Conservation (phyloP, 2,329 filamentous ascomycete genomes). For the Aphanocladium album region DNA sequence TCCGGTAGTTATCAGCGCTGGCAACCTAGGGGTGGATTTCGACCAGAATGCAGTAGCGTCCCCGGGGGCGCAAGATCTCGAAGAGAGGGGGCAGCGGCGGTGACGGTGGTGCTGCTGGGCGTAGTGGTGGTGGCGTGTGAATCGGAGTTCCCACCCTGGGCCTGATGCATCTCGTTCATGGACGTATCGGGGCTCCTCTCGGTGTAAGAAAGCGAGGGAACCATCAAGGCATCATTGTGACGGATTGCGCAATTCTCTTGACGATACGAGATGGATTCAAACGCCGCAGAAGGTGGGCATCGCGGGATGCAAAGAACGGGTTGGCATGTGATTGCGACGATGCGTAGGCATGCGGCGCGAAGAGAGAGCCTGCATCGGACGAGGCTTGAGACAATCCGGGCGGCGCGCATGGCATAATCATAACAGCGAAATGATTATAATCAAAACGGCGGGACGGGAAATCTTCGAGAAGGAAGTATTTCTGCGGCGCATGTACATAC, state of each 20-base stretch:
- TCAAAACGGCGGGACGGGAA: not conserved
- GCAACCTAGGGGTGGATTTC: not conserved
- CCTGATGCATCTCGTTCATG: not conserved
- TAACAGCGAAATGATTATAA: not conserved
- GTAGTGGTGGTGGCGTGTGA: not conserved
- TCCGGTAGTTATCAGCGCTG: not conserved
- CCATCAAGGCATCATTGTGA: not conserved
- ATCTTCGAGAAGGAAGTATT: not conserved
- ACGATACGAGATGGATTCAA: not conserved
- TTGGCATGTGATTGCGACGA: not conserved
- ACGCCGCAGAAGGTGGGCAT: not conserved
- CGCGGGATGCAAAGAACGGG: no score
- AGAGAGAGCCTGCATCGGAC: not conserved
- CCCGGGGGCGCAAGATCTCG: constrained; percentile 1
- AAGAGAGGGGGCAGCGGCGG: not conserved
- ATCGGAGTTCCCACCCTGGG: not conserved
- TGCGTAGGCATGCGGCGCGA: not conserved
- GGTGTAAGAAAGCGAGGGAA: not conserved
- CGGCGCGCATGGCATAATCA: not conserved
- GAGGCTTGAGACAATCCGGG: constrained; percentile 1
- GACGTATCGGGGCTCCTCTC: not conserved
- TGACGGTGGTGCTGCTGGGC: not conserved
- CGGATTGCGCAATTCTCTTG: not conserved
- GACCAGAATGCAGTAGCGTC: not conserved
- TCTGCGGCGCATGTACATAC: no score